phyloP scores from a whole-genome alignment of 2,329 filamentous ascomycete genomes.

The Paracorniculantispora psalliotae region DNA sequence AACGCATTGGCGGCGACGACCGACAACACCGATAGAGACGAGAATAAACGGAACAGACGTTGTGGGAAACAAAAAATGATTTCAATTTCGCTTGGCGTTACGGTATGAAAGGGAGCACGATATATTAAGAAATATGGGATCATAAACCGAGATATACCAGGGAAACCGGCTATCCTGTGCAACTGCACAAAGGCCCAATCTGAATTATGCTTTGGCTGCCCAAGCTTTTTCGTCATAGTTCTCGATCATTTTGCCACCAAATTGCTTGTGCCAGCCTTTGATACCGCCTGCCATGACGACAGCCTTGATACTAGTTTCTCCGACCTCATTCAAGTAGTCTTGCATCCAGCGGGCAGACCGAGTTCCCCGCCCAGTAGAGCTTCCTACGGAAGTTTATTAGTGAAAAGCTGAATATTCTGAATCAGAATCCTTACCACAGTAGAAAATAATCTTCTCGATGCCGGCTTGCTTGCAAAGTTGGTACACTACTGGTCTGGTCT shows the following conservation, averaged over 20 bases:
- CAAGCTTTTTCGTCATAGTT: slow-evolving; percentile 42
- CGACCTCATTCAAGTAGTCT: slow-evolving; percentile 46
- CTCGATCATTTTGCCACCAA: slow-evolving; percentile 43
- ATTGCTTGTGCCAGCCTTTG: slow-evolving; percentile 49
- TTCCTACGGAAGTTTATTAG: slow-evolving; percentile 32
- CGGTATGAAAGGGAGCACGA: slow-evolving; percentile 21
- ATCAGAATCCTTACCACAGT: slow-evolving; percentile 40
- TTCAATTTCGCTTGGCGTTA: slow-evolving; percentile 31
- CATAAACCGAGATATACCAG: slow-evolving; percentile 17
- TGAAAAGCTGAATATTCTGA: background rate
- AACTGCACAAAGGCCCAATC: background rate
- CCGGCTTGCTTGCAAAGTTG: slow-evolving; percentile 46
- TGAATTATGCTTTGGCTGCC: slow-evolving; percentile 18
- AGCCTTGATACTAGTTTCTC: slow-evolving; percentile 39
- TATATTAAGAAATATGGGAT: slow-evolving; percentile 16
- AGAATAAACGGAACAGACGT: background rate
- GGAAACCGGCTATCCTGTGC: background rate
- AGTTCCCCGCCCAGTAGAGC: slow-evolving; percentile 45
- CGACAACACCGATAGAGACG: slow-evolving; percentile 32
- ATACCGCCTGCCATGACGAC: slow-evolving; percentile 48
- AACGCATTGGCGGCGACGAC: slow-evolving; percentile 62
- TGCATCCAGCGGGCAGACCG: slow-evolving; percentile 53
- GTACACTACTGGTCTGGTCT: slow-evolving; percentile 43
- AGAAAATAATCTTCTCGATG: slow-evolving; percentile 47
- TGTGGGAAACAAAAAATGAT: slow-evolving; percentile 17